Evolutionary conservation across 345 rosid species (phyloP).

Genomic region (Lepidium aucheri): DNA sequence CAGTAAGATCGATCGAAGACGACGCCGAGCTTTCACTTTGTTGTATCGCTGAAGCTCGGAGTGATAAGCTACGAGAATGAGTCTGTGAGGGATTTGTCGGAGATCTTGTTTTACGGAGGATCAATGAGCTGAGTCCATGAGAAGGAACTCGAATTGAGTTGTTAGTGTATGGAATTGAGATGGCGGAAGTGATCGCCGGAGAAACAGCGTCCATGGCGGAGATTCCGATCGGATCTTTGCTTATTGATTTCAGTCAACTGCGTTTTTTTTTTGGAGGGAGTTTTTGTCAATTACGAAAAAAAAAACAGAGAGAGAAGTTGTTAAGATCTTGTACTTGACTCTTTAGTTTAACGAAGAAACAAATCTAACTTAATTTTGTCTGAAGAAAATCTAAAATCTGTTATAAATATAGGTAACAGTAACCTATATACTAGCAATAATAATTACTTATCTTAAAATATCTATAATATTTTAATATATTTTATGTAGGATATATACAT

Average conservation of each 20-base stretch:
- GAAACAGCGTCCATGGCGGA: conserved; percentile 38
- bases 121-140: conserved; percentile 23
- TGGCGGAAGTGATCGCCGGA: conserved; percentile 4
- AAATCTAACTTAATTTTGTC: neutral
- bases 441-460: no score
- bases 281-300: neutral
- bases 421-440: no score
- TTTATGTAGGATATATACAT: no score
- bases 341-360: neutral
- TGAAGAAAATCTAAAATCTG: neutral
- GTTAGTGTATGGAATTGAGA: neutral
- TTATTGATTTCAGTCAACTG: conserved; percentile 2
- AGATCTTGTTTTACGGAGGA: conserved; percentile 22
- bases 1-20: conserved; percentile 45
- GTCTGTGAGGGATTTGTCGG: neutral
- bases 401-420: no score
- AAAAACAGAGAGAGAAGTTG: neutral
- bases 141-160: neutral
- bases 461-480: no score
- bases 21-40: neutral
- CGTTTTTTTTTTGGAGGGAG: conserved; percentile 7
- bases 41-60: conserved; percentile 5
- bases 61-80: neutral
- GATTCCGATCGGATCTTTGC: conserved; percentile 14
- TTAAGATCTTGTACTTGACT: neutral